These are phyloP conservation scores for Hanseniaspora nectarophila DNA, from an alignment of 805 yeast genomes.

Conservation along the genomic window DNA sequence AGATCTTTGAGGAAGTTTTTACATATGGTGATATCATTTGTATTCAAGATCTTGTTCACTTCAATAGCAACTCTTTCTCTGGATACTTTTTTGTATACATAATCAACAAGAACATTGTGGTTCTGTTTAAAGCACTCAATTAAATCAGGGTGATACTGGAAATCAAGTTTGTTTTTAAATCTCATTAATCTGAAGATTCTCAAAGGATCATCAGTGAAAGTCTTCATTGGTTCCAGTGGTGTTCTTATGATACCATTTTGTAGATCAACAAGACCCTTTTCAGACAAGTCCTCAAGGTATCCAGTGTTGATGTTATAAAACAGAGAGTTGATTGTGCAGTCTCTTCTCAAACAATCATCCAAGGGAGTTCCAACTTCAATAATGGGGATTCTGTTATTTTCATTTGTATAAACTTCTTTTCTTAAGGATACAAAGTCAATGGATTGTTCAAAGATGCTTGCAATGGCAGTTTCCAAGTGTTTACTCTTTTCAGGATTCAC, in stretches of 20 bases:
- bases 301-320: constrained; percentile 67
- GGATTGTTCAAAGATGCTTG: constrained; percentile 69
- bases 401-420: constrained; percentile 69
- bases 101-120: constrained; percentile 46
- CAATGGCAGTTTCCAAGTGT: constrained; percentile 93
- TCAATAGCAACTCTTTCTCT: constrained; percentile 86
- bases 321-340: constrained; percentile 87
- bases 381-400: constrained; percentile 59
- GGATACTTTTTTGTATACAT: constrained; percentile 63
- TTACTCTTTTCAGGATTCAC: constrained; percentile 92
- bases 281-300: constrained; percentile 75
- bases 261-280: constrained; percentile 62
- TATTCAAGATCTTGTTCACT: constrained; percentile 53
- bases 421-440: constrained; percentile 89
- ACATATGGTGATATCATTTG: background rate
- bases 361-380: constrained; percentile 78
- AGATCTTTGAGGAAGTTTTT: constrained; percentile 4
- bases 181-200: constrained; percentile 76
- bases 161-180: constrained; percentile 70
- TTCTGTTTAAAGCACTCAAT: constrained; percentile 39
- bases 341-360: constrained; percentile 86
- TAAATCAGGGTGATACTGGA: constrained; percentile 41
- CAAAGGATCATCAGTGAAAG: constrained; percentile 89
- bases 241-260: constrained; percentile 63
- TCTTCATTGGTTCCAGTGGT: constrained; percentile 65